Percentiles rank a stretch among this genome's conserved stretches.
These are phyloP conservation scores for Tieghemostelium lacteum DNA, from an alignment of 78 protist genomes.

Conservation along the genomic window DNA sequence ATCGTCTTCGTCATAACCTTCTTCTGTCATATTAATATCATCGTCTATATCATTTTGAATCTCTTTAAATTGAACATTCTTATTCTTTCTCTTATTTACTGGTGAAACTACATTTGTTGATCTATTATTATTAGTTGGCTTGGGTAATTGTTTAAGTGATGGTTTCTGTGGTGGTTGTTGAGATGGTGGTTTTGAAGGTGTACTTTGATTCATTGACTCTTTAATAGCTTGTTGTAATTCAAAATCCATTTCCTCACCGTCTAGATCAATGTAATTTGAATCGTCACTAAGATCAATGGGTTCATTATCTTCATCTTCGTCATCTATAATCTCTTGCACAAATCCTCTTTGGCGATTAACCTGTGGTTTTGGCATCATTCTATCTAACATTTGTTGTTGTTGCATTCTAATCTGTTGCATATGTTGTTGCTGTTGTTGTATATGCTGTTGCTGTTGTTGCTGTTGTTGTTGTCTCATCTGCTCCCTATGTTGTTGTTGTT, in stretches of 20 bases:
- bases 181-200: not conserved
- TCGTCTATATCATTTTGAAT: not conserved
- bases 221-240: conserved; percentile 58
- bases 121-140: not conserved
- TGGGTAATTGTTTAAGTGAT: not conserved
- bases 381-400: not conserved
- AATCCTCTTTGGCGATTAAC: not conserved
- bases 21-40: not conserved
- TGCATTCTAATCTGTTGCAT: not conserved
- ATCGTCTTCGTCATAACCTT: conserved; percentile 13
- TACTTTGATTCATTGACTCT: conserved; percentile 15
- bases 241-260: conserved; percentile 18
- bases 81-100: not conserved
- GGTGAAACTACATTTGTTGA: not conserved
- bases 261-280: not conserved
- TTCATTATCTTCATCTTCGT: not conserved
- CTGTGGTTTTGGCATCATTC: not conserved
- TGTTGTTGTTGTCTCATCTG: conserved; percentile 6
- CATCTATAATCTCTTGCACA: not conserved
- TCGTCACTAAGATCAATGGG: not conserved
- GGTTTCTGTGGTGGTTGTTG: conserved; percentile 15
- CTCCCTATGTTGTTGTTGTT: not conserved
- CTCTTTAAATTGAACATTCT: not conserved
- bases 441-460: not conserved
- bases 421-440: conserved; percentile 1